phyloP scores from a whole-genome alignment of 768 basidiomycete species.

The Kwoniella botswanensis region DNA sequence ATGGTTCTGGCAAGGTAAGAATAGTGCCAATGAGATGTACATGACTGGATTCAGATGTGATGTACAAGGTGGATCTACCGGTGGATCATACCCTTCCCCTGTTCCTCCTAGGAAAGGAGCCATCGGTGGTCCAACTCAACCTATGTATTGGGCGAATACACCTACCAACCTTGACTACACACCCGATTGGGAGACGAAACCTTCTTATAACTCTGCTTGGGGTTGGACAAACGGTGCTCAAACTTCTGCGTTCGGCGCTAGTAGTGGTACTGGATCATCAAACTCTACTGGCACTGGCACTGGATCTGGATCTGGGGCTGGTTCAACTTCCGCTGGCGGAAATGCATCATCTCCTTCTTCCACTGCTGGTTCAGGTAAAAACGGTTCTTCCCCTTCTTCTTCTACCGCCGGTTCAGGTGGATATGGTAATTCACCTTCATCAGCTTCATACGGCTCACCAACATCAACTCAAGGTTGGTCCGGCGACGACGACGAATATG shows the following conservation, averaged over 20 bases:
- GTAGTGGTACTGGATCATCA: background rate
- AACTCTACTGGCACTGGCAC: background rate
- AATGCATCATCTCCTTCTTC: background rate
- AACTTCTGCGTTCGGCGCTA: constrained; percentile 13
- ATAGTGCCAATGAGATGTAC: constrained; percentile 39
- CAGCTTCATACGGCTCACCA: background rate
- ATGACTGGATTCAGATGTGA: constrained; percentile 38
- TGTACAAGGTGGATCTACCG: constrained; percentile 24
- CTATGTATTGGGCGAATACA: constrained; percentile 22
- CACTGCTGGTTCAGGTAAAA: background rate
- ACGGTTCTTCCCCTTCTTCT: background rate
- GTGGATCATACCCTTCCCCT: constrained; percentile 3
- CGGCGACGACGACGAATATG: background rate
- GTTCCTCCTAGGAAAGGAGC: background rate
- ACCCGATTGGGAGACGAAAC: constrained; percentile 16
- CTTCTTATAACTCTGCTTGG: constrained; percentile 15
- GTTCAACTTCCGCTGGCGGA: constrained; percentile 1
- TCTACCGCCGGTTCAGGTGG: constrained; percentile 1
- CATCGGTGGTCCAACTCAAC: constrained; percentile 24
- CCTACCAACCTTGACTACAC: constrained; percentile 15
- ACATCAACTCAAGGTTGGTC: background rate
- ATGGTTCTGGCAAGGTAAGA: constrained; percentile 41
- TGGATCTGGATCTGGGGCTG: background rate
- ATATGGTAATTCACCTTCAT: background rate
- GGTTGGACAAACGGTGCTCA: constrained; percentile 23